Conservation (phyloP, 805 yeast species). For the Alloascoidea hylecoeti region DNA sequence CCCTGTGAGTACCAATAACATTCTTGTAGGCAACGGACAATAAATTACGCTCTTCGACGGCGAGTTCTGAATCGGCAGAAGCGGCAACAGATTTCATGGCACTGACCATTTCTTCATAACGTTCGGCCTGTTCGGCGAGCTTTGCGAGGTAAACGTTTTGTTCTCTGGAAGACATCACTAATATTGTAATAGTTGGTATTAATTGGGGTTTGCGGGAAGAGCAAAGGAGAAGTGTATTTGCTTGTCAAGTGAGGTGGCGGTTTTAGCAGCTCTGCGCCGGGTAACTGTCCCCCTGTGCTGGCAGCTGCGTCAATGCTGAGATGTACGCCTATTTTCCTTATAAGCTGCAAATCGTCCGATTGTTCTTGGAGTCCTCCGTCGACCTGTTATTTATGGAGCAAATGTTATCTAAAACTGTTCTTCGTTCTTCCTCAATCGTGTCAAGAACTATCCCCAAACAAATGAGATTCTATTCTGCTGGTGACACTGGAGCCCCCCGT, state of each 20-base stretch:
- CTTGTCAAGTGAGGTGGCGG: too few relatives aligned
- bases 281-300: too few relatives aligned
- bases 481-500: constrained; percentile 48
- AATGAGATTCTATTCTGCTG: constrained; percentile 30
- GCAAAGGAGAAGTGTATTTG: too few relatives aligned
- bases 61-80: constrained; percentile 60
- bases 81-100: constrained; percentile 96
- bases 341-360: too few relatives aligned
- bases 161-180: constrained; percentile 55
- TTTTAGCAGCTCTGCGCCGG: too few relatives aligned
- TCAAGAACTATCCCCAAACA: neutral
- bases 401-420: neutral
- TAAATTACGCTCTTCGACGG: constrained; percentile 96
- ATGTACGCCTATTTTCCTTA: too few relatives aligned
- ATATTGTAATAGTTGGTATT: too few relatives aligned
- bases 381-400: too few relatives aligned
- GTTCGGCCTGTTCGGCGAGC: constrained; percentile 99
- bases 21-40: constrained; percentile 96
- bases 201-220: too few relatives aligned
- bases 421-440: neutral
- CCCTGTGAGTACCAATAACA: constrained; percentile 98
- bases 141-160: constrained; percentile 96
- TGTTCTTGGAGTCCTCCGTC: too few relatives aligned
- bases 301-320: too few relatives aligned
- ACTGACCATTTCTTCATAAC: constrained; percentile 99